Conservation (phyloP, 305 asterid species). For the Fraxinus dipetala region DNA sequence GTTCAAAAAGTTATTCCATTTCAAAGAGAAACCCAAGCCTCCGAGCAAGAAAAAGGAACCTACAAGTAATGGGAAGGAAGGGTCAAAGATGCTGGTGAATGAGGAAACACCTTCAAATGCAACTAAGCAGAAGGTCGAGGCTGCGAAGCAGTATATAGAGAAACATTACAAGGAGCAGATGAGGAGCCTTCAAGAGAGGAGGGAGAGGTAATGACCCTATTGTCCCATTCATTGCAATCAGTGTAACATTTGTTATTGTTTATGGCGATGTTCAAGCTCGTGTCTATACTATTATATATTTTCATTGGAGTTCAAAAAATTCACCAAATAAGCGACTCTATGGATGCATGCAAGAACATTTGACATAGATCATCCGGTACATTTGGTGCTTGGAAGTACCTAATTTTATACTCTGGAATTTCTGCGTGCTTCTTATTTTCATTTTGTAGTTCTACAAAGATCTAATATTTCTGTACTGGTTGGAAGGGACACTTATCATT, state of each 20-base stretch:
- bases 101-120: constrained; percentile 83
- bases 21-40: constrained; percentile 68
- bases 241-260: not conserved
- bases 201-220: constrained; percentile 60
- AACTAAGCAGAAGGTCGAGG: constrained; percentile 85
- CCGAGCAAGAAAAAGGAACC: constrained; percentile 51
- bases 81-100: constrained; percentile 37
- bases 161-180: constrained; percentile 93
- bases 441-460: not conserved
- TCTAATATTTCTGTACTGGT: not conserved
- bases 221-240: not conserved
- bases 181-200: constrained; percentile 83
- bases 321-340: not conserved
- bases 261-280: not conserved
- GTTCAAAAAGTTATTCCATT: constrained; percentile 45
- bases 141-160: constrained; percentile 93
- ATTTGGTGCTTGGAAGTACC: constrained; percentile 10
- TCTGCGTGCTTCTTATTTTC: not conserved
- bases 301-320: not conserved
- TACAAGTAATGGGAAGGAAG: constrained; percentile 55
- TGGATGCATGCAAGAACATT: not conserved
- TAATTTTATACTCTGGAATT: not conserved
- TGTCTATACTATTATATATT: not conserved
- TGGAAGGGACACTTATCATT: not conserved
- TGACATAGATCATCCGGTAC: not conserved